Conservation (phyloP, 2,329 filamentous ascomycete species). For the Stachybotrys elegans region DNA sequence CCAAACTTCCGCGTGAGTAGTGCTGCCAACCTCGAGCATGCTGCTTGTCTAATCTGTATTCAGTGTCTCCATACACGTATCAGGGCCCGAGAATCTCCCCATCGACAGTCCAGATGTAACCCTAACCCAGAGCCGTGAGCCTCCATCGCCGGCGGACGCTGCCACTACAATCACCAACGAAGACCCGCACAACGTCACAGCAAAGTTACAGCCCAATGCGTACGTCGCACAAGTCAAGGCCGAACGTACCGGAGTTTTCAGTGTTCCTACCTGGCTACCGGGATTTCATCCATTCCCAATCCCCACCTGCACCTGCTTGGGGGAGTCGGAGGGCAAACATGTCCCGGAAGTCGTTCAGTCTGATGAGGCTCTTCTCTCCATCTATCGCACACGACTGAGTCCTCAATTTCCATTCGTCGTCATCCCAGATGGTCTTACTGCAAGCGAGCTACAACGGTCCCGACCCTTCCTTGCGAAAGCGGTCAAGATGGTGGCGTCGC, state of each 20-base stretch:
- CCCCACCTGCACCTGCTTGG: conserved; percentile 9
- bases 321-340: conserved; percentile 6
- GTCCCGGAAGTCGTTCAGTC: conserved; percentile 5
- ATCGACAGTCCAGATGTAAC: too few relatives aligned
- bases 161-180: conserved; percentile 2
- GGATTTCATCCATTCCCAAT: conserved; percentile 8
- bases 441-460: conserved; percentile 6
- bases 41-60: not conserved
- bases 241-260: conserved; percentile 5
- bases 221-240: conserved; percentile 6
- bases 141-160: not conserved
- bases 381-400: conserved; percentile 8
- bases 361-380: conserved; percentile 8
- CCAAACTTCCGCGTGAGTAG: conserved; percentile 5
- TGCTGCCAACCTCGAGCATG: not conserved
- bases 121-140: not conserved
- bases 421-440: conserved; percentile 7
- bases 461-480: conserved; percentile 9
- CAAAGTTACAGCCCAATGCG: conserved; percentile 6
- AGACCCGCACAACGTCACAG: conserved; percentile 4
- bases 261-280: conserved; percentile 5
- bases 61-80: not conserved
- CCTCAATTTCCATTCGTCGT: conserved; percentile 10
- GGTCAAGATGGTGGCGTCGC: conserved; percentile 9
- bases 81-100: not conserved